Evolutionary conservation across 1,284 basidiomycete species (phyloP), one percentile per base, ranked within the genome.

Genomic region (Ganoderma lingzhi): DNA sequence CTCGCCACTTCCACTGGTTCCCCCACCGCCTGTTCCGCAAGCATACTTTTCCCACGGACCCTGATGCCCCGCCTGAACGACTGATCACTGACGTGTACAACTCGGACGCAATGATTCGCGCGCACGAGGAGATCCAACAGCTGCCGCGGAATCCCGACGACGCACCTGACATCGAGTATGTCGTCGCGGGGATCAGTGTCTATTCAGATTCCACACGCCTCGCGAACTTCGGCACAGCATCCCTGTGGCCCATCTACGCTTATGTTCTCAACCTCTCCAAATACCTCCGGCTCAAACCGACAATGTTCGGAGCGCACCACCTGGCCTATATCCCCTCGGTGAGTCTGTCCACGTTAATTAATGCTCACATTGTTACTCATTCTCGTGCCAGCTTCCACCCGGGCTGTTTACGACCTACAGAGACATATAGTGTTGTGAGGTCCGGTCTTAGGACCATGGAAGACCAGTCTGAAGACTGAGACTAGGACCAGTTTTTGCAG

Each of bases 261-360:
- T 69, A 30, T 17, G 70, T 77, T 30, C 73, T 71, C 0, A 74
- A 74, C 42, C 62, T 68, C 19, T 73, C 71, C 2, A 80, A 79
- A 56, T 78, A 78, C 15, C 30, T 17, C 17, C 55, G 2, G 35
- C 35, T 35, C 6, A 35, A 35, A 35, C 35, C 6, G 3, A 3
- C 35, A 6, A 35, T 35, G 35, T 35, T 35, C 6, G 3, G 3
- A 3, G 35, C 6, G 35, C 35, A 35, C 35, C 35, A 35, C 35
- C 35, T 35, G 3, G 35, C 35, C 3, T 35, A 35, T 6, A 35
- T 35, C 6, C 35, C 35, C 35, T 35, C 35, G 3, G 35, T 35
- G 6, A 3, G 35, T 35, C 35, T 35, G 35, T n/a, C n/a, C n/a
- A n/a, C n/a, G n/a, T n/a, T n/a, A n/a, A n/a, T n/a, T n/a, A n/a